These are phyloP conservation scores for Apiotrichum sp. DNA, from an alignment of 1,284 basidiomycete species.

Conservation along the genomic window DNA sequence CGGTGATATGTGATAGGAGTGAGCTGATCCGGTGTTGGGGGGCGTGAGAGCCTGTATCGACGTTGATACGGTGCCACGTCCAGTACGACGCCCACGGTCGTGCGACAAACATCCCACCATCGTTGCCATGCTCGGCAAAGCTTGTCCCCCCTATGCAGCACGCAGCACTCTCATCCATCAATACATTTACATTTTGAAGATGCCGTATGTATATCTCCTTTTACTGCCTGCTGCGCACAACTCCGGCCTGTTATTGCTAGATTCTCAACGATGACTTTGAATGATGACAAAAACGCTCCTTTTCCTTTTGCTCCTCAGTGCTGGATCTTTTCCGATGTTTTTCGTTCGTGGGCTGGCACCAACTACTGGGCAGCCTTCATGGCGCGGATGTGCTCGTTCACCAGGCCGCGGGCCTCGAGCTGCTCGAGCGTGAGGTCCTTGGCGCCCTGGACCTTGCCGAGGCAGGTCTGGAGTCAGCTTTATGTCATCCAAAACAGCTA, in stretches of 20 bases:
- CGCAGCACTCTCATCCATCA: too few relatives aligned
- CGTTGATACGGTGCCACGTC: too few relatives aligned
- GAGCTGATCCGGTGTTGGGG: too few relatives aligned
- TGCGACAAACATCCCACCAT: too few relatives aligned
- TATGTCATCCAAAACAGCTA: neutral
- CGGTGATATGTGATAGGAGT: too few relatives aligned
- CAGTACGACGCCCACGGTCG: too few relatives aligned
- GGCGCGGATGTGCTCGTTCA: conserved; percentile 44
- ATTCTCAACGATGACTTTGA: neutral
- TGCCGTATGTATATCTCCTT: too few relatives aligned
- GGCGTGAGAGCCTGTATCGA: too few relatives aligned
- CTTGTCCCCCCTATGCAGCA: too few relatives aligned
- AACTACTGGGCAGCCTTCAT: conserved; percentile 32
- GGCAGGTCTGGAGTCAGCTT: conserved; percentile 36
- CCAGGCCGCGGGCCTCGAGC: conserved; percentile 38
- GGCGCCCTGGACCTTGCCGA: conserved; percentile 48
- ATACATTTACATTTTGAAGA: neutral
- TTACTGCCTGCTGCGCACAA: neutral
- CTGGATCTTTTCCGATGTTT: neutral
- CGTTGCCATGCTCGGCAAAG: too few relatives aligned
- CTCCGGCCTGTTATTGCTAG: neutral
- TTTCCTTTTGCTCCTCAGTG: neutral
- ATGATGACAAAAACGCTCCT: neutral
- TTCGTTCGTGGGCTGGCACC: neutral
- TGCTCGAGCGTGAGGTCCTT: conserved; percentile 38